These are phyloP conservation scores for Microcos paniculata DNA, from an alignment of 345 rosid species.

Conservation along the genomic window DNA sequence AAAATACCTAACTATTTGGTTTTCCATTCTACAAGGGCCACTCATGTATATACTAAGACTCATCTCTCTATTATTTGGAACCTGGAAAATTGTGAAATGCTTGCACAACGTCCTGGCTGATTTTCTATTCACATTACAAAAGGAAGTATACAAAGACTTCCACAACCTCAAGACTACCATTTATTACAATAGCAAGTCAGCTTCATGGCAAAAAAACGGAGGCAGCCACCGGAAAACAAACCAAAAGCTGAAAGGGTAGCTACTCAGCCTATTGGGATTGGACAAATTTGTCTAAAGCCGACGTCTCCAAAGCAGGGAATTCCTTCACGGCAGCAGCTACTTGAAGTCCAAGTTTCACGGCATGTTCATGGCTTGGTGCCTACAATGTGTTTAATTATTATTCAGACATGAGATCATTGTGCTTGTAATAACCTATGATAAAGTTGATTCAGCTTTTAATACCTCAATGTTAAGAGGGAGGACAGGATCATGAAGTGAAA, in stretches of 20 bases:
- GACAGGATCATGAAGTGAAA: conserved; percentile 96
- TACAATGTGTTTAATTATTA: conserved; percentile 9
- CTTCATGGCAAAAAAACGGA: neutral
- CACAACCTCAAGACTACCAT: neutral
- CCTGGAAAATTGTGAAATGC: too few species aligned
- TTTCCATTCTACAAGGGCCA: too few species aligned
- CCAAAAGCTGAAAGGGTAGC: neutral
- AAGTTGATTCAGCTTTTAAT: conserved; percentile 4
- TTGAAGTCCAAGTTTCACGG: conserved; percentile 69
- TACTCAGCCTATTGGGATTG: conserved; percentile 24
- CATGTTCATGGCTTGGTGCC: conserved; percentile 79
- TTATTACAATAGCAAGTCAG: neutral
- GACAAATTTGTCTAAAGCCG: conserved; percentile 66
- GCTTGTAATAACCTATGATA: neutral
- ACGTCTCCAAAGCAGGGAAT: conserved; percentile 77
- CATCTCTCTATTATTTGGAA: too few species aligned
- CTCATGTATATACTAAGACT: too few species aligned
- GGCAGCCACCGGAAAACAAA: neutral
- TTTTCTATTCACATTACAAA: too few species aligned
- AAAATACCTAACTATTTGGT: too few species aligned
- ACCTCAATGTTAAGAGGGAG: conserved; percentile 99
- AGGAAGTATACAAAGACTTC: neutral
- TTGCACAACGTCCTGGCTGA: too few species aligned
- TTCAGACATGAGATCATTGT: neutral
- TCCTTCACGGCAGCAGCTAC: conserved; percentile 68